Conservation (phyloP, 1,284 basidiomycete species). For the Leccinum fuscescens region DNA sequence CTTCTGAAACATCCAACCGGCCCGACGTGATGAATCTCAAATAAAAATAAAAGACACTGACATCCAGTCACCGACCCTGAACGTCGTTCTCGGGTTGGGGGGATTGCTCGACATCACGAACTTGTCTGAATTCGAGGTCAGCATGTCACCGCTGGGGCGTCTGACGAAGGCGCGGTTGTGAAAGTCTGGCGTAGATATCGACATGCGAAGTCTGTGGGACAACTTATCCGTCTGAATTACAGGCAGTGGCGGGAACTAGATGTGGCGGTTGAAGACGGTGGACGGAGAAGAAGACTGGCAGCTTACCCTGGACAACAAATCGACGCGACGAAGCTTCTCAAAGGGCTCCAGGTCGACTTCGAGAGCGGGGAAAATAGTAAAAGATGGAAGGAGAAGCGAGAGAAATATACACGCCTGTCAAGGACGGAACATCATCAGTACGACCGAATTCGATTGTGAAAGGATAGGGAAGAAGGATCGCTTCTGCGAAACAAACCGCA, state of each 20-base stretch:
- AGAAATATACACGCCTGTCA: conserved; percentile 55
- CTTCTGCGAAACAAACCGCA: conserved; percentile 11
- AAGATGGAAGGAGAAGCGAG: conserved; percentile 43
- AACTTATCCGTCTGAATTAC: conserved; percentile 24
- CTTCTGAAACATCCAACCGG: conserved; percentile 10
- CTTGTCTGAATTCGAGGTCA: conserved; percentile 22
- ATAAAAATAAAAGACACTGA: conserved; percentile 41
- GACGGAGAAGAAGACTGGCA: not conserved
- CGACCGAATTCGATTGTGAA: conserved; percentile 14
- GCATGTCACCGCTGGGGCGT: conserved; percentile 6
- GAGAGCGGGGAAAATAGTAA: conserved; percentile 53
- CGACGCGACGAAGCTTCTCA: conserved; percentile 49
- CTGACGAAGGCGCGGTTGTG: conserved; percentile 19
- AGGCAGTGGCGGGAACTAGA: conserved; percentile 22
- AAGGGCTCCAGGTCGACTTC: conserved; percentile 61
- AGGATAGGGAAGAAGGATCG: conserved; percentile 16
- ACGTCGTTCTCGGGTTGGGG: conserved; percentile 69
- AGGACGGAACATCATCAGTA: conserved; percentile 15
- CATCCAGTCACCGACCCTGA: conserved; percentile 79
- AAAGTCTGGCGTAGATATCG: conserved; percentile 39
- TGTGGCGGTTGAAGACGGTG: not conserved
- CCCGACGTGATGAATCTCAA: conserved; percentile 13
- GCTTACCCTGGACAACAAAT: conserved; percentile 39
- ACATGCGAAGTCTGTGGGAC: conserved; percentile 35
- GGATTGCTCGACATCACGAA: conserved; percentile 71